Evolutionary conservation across 495 filamentous ascomycete species (phyloP).

Genomic region (Penicillium pancosmium): DNA sequence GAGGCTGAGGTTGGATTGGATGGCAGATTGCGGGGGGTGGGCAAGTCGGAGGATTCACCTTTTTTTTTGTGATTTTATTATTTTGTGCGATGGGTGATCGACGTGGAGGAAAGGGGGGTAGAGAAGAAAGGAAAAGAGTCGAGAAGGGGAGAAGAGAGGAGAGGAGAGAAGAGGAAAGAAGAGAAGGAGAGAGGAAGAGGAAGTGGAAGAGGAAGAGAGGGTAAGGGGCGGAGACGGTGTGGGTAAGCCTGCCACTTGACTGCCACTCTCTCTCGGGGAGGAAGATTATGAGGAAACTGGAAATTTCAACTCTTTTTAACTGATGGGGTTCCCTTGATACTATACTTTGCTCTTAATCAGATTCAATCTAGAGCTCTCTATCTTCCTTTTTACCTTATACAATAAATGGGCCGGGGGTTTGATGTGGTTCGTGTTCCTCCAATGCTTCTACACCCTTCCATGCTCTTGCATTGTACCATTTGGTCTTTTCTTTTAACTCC

Average conservation of each 20-base stretch:
- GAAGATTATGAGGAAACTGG: too few relatives aligned
- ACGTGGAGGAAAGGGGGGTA: background rate
- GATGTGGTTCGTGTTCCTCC: too few relatives aligned
- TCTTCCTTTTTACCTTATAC: too few relatives aligned
- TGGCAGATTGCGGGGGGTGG: background rate
- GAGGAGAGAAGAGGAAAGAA: conserved; percentile 23
- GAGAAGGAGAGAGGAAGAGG: conserved; percentile 14
- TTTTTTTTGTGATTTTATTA: background rate
- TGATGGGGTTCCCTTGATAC: too few relatives aligned
- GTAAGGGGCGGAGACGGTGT: background rate
- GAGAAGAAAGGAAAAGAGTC: background rate
- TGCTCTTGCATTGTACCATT: too few relatives aligned
- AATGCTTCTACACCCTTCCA: too few relatives aligned
- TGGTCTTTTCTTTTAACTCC: too few relatives aligned
- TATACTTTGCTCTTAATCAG: too few relatives aligned
- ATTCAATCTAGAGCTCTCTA: too few relatives aligned
- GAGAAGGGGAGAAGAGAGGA: conserved; percentile 15
- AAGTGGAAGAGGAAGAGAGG: conserved; percentile 5
- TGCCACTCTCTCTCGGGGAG: too few relatives aligned
- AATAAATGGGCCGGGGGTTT: too few relatives aligned
- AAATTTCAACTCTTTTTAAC: too few relatives aligned
- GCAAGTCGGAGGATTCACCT: background rate
- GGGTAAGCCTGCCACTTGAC: background rate
- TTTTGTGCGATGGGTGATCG: background rate
- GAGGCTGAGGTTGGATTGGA: background rate